A percentile compares a stretch with the other conserved stretches of the same genome.
phyloP scores from a whole-genome alignment of 2,329 filamentous ascomycete genomes.

The Diplodia corticola region DNA sequence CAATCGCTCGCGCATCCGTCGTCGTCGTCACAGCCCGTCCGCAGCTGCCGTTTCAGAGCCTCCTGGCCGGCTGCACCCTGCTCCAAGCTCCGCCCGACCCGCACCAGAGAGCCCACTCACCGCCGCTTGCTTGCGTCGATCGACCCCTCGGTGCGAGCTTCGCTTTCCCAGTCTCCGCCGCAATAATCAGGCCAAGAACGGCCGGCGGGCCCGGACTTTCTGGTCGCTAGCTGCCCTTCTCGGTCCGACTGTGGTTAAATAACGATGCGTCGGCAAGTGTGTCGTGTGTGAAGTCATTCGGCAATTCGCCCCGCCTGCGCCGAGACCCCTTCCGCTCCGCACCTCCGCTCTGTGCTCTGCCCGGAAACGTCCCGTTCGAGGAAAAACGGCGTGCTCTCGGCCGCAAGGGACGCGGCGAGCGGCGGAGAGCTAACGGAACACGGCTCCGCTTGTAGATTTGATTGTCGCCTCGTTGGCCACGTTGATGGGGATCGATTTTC shows the following conservation, averaged over 20 bases:
- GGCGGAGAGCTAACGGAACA: background rate
- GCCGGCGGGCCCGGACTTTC: background rate
- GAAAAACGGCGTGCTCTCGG: background rate
- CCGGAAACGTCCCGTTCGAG: too few species aligned
- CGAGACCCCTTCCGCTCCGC: slow-evolving; percentile 1
- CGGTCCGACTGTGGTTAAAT: slow-evolving; percentile 9
- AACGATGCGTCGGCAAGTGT: slow-evolving; percentile 6
- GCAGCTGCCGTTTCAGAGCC: background rate
- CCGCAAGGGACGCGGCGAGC: background rate
- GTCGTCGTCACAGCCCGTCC: background rate
- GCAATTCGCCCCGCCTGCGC: background rate
- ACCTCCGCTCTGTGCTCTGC: too few species aligned
- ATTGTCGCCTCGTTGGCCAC: background rate
- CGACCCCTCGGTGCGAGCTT: slow-evolving; percentile 1
- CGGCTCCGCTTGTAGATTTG: background rate
- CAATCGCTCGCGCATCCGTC: background rate
- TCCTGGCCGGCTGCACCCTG: background rate
- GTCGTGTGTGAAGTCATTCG: slow-evolving; percentile 8
- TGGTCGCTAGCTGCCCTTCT: background rate
- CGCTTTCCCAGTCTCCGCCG: background rate
- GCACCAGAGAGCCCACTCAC: background rate
- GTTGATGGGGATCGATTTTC: background rate
- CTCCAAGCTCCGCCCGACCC: background rate
- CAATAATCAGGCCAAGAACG: background rate
- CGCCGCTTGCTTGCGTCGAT: slow-evolving; percentile 5